Evolutionary conservation across 225 moss, liverwort and hornwort genomes (phyloP).

Genomic region (Pleurozium schreberi): DNA sequence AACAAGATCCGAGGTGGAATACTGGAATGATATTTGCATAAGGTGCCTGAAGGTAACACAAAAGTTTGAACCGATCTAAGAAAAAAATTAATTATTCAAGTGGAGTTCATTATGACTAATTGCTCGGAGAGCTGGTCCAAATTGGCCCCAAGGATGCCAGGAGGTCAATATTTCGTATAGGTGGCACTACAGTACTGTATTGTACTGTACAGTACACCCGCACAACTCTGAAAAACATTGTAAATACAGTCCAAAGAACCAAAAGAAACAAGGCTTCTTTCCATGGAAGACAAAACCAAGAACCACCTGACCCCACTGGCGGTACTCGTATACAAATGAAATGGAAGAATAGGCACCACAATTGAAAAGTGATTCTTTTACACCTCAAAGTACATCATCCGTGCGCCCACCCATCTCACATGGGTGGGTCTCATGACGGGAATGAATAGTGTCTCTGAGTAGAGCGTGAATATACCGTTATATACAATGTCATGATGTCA

Average conservation of each 20-base stretch:
- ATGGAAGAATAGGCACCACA: neutral
- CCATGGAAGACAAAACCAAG: neutral
- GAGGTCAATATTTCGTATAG: neutral
- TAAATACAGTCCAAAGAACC: neutral
- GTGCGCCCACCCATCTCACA: neutral
- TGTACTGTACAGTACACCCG: no score
- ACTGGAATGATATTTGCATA: no score
- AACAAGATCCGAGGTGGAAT: no score
- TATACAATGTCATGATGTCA: constrained; percentile 1
- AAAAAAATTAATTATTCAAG: neutral
- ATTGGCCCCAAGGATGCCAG: no score
- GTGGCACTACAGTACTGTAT: neutral
- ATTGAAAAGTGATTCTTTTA: neutral
- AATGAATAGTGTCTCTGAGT: neutral
- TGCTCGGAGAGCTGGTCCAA: neutral
- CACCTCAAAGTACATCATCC: constrained; percentile 3
- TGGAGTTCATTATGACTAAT: neutral
- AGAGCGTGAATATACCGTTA: neutral
- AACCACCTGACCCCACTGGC: neutral
- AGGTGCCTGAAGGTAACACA: no score
- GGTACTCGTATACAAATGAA: neutral
- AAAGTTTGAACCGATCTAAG: no score
- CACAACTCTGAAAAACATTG: neutral
- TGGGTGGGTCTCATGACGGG: neutral
- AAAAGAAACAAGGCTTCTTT: neutral